Conservation (phyloP, 2,329 filamentous ascomycete species). For the Fusarium nanum region DNA sequence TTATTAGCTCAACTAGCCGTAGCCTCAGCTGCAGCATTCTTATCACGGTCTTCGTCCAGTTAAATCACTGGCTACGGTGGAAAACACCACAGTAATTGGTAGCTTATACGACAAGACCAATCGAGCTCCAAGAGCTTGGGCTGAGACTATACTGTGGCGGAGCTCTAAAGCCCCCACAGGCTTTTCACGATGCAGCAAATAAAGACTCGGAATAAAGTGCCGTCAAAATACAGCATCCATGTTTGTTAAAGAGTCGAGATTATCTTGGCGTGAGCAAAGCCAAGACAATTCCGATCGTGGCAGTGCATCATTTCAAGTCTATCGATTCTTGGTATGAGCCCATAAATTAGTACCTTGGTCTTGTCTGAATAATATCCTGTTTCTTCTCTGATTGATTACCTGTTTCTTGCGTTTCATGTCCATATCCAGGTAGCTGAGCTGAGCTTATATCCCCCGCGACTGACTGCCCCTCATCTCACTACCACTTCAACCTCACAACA, state of each 20-base stretch:
- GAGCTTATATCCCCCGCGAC: slow-evolving; percentile 8
- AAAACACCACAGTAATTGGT: neutral
- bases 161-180: slow-evolving; percentile 36
- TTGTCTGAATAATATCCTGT: neutral
- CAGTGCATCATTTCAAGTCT: slow-evolving; percentile 24
- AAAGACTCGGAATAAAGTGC: slow-evolving; percentile 28
- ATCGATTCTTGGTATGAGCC: slow-evolving; percentile 15
- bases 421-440: neutral
- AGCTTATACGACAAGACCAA: slow-evolving; percentile 9
- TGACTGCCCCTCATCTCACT: slow-evolving; percentile 37
- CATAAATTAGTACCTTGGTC: neutral
- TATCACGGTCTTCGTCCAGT: too few relatives aligned
- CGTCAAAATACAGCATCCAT: slow-evolving; percentile 11
- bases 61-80: neutral
- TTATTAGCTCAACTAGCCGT: neutral
- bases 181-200: slow-evolving; percentile 29
- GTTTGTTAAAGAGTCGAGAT: slow-evolving; percentile 11
- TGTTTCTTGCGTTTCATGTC: neutral
- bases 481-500: slow-evolving; percentile 9
- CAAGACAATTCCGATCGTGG: slow-evolving; percentile 21
- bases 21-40: neutral
- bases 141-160: slow-evolving; percentile 29
- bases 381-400: neutral
- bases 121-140: slow-evolving; percentile 17
- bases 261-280: slow-evolving; percentile 15